A percentile compares a stretch with the other conserved stretches of the same genome.
Evolutionary conservation across 163 green algal genomes (phyloP).

Genomic region (Scenedesmus sp.): DNA sequence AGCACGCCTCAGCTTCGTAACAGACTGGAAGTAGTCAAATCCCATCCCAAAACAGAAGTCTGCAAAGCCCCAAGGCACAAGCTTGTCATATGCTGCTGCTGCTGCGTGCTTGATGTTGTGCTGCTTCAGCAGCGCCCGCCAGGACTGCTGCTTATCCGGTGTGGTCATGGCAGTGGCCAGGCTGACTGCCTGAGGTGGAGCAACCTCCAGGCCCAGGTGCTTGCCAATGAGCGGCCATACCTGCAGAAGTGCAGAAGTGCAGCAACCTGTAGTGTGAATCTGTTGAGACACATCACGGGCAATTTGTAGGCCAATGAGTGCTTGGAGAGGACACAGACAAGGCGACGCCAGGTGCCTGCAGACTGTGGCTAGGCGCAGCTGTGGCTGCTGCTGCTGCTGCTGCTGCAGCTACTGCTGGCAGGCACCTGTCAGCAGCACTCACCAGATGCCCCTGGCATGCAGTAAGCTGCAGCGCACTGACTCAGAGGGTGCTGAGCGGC

Average conservation of each 20-base stretch:
- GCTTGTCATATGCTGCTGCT: constrained; percentile 55
- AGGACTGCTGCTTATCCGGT: constrained; percentile 59
- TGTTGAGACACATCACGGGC: too few relatives aligned
- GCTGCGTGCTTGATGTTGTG: constrained; percentile 47
- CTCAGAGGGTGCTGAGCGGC: too few relatives aligned
- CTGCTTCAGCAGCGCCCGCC: constrained; percentile 57
- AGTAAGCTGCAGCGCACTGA: too few relatives aligned
- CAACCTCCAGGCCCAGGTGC: constrained; percentile 59
- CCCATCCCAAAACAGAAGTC: constrained; percentile 58
- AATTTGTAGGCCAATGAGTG: too few relatives aligned
- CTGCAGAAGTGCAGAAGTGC: constrained; percentile 39
- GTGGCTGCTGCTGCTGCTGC: too few relatives aligned
- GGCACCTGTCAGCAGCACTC: too few relatives aligned
- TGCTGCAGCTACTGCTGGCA: too few relatives aligned
- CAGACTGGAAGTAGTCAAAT: constrained; percentile 53
- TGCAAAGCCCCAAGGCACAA: constrained; percentile 61
- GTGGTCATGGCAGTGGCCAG: constrained; percentile 50
- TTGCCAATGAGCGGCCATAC: constrained; percentile 65
- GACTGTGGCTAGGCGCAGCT: too few relatives aligned
- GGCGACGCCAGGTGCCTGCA: too few relatives aligned
- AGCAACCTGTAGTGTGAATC: too few relatives aligned
- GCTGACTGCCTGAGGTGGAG: constrained; percentile 28
- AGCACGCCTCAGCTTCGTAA: constrained; percentile 56
- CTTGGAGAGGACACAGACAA: too few relatives aligned
- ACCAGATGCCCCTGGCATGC: too few relatives aligned